Evolutionary conservation across 2,329 filamentous ascomycete species (phyloP), one percentile per base, ranked within the genome.

Genomic region (Curvularia verruculosa): DNA sequence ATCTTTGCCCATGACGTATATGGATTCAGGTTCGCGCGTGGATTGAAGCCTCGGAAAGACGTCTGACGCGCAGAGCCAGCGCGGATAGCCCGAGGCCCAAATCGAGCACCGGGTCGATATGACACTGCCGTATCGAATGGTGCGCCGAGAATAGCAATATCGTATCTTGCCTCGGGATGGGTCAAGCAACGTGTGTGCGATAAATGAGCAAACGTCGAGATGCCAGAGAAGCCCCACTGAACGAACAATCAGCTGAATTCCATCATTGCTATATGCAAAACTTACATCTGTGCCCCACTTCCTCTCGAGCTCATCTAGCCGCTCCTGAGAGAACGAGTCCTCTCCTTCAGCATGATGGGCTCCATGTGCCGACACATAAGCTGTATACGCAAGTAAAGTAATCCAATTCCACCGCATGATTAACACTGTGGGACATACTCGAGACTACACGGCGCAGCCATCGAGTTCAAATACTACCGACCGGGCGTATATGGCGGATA

Each of bases 1-100:
- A 96, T 86, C 37, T 80, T 86, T 0, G 90, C 89, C 89, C 90
- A 94, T 52, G 84, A 89, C 39, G 81, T 80, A 78, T 95, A 96
- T 0, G 93, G 92, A 76, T 96, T 97, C 64, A 96, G 84, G 37
- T 83, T 84, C 1, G 91, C 92, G 21, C 92, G 87, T 2, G 89
- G 85, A 77, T 96, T 96, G 83, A 90, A 92, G 71, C 89, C 89
- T 40, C 91, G 86, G 75, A 89, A 91, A 2, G 87, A 84, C 13
- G 89, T 91, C 78, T 96, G 92, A 19, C 92, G 87, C 7, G 88
- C 84, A 29, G 91, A 94, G 39, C 91, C 92, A 37, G 90, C 88
- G 54, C 93, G 89, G 70, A 97, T 96, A 40, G 91, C 91, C 43
- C 91, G 87, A 31, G 93, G 93, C 0, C 93, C 93, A 72, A 96